A percentile compares a stretch with the other conserved stretches of the same genome.
Evolutionary conservation across 2,329 filamentous ascomycete species (phyloP).

Genomic region (Botryotinia calthae): DNA sequence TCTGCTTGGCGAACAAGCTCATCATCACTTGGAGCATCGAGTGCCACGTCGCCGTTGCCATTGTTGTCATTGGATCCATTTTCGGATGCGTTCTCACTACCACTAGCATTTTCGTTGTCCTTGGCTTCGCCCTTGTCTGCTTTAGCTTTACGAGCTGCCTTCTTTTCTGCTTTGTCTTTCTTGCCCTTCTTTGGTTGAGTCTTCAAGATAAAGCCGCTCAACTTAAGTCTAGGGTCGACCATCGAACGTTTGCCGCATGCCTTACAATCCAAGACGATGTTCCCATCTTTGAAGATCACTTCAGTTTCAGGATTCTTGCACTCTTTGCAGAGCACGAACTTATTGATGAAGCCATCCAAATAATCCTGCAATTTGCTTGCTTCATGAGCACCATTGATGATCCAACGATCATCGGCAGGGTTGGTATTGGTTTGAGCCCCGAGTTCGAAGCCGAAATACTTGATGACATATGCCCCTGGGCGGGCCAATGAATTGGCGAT

Average conservation of each 20-base stretch:
- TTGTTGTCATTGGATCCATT: slow-evolving; percentile 47
- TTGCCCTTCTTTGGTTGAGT: slow-evolving; percentile 96
- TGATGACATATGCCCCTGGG: slow-evolving; percentile 93
- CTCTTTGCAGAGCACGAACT: slow-evolving; percentile 98
- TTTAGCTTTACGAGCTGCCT: slow-evolving; percentile 79
- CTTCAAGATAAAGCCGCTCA: slow-evolving; percentile 96
- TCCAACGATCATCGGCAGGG: slow-evolving; percentile 97
- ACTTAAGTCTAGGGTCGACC: slow-evolving; percentile 90
- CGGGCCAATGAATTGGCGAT: slow-evolving; percentile 90
- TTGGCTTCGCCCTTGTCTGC: slow-evolving; percentile 46
- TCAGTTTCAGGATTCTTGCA: slow-evolving; percentile 99
- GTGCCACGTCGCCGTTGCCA: slow-evolving; percentile 48
- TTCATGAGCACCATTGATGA: slow-evolving; percentile 98
- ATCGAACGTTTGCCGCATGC: slow-evolving; percentile 92
- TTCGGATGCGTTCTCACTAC: slow-evolving; percentile 65
- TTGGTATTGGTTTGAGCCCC: slow-evolving; percentile 98
- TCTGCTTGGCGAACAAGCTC: slow-evolving; percentile 78
- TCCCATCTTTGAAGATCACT: slow-evolving; percentile 88
- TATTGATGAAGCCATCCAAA: slow-evolving; percentile 96
- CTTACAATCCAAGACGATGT: slow-evolving; percentile 95
- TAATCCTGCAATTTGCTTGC: slow-evolving; percentile 95
- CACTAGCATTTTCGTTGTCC: slow-evolving; percentile 55
- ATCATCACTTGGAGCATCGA: slow-evolving; percentile 81
- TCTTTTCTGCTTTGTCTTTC: slow-evolving; percentile 91
- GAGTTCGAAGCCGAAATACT: slow-evolving; percentile 99